Base-by-base conservation (phyloP, 1,284 basidiomycete species). In the Ceraceosorus bombacis region DNA sequence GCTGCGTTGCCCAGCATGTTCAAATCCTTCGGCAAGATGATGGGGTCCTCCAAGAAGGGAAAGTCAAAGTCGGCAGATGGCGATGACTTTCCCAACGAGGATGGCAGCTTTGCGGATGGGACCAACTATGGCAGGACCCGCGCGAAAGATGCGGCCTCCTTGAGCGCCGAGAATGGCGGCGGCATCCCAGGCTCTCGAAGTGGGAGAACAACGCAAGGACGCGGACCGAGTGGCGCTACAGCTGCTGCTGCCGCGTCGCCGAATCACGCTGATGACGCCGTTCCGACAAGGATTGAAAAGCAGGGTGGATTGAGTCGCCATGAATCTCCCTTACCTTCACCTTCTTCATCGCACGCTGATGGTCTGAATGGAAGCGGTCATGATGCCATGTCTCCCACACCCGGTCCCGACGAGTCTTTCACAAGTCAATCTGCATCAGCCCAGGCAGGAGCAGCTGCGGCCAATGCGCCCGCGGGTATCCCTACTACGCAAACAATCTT, bases 1-100 rank as follows among this genome's bases (percentile, higher is more conserved):
- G 27, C 27, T 27, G 27, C 27, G 27, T 27, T 27, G 27, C 27
- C 43, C 59, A 65, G 38, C 63, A 75, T 76, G 73, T 72, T 76
- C 57, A 74, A 75, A 54, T 71, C 68, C 5, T 65, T 76, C 41
- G 69, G 73, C 43, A 72, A 72, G 58, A 70, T 74, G 58, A 73
- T 76, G 62, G 72, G 74, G 43, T 70, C 67, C 41, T 71, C 71
- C 12, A 72, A 71, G 54, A 68, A 69, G 36, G 72, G 72, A 60
- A 68, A 69, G 54, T 72, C 73, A 57, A 46, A 46, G 43, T 46
- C 43, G 43, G 43, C 10, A 10, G 43, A 46, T 10, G 65, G 69
- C 38, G 73, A 74, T 49, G 41, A 63, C 5, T 62, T 60, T 13
- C 71, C 72, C 39, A 60, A 48, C 41, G 60, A 67, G 51, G 65